A percentile compares a stretch with the other conserved stretches of the same genome.
phyloP scores from a whole-genome alignment of 805 yeast species.

The Kodamaea hsintzibuensis region DNA sequence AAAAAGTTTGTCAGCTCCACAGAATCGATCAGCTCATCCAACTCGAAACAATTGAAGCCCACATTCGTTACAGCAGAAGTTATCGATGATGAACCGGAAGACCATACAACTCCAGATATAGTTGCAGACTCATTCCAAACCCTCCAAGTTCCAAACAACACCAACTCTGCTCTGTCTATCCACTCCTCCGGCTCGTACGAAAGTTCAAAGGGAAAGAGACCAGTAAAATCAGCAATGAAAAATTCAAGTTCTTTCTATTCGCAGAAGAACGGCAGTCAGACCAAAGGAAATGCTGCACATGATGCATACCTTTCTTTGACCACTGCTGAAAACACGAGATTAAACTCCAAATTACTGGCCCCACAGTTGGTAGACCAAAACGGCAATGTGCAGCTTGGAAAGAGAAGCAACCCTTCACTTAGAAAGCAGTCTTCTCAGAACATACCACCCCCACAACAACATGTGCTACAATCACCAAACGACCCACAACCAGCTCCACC shows the following conservation, averaged over 20 bases:
- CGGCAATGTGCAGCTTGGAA: constrained; percentile 9
- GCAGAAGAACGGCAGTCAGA: constrained; percentile 7
- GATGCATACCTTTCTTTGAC: constrained; percentile 67
- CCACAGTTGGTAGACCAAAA: constrained; percentile 31
- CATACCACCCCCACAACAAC: neutral
- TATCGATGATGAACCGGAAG: constrained; percentile 19
- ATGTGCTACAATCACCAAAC: neutral
- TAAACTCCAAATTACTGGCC: constrained; percentile 61
- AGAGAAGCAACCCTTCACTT: constrained; percentile 6
- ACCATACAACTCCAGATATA: neutral
- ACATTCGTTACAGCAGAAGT: constrained; percentile 33
- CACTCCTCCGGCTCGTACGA: constrained; percentile 24
- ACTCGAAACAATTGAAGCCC: constrained; percentile 30
- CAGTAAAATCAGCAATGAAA: constrained; percentile 52
- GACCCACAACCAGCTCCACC: constrained; percentile 18
- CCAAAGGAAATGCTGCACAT: constrained; percentile 46
- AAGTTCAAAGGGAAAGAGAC: constrained; percentile 23
- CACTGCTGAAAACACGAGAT: constrained; percentile 77
- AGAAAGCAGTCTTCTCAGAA: constrained; percentile 6
- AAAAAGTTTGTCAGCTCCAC: neutral
- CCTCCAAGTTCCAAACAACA: constrained; percentile 14
- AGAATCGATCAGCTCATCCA: constrained; percentile 2
- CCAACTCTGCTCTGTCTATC: constrained; percentile 30
- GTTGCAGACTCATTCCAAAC: constrained; percentile 25
- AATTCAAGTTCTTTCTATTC: constrained; percentile 27